Evolutionary conservation across 345 rosid species (phyloP).

Genomic region (Murraya paniculata): DNA sequence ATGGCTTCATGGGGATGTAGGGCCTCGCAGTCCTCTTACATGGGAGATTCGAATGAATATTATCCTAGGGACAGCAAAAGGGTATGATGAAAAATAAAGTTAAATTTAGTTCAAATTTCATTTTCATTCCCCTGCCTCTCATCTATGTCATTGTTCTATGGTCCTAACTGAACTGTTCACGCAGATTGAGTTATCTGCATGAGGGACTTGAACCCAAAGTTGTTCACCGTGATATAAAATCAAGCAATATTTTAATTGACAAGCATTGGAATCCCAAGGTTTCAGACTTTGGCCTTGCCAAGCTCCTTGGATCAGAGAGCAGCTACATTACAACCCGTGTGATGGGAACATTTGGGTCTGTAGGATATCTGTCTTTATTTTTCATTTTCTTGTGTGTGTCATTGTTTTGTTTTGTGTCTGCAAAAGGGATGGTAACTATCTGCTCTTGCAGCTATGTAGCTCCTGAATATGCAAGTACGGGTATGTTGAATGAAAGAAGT

Average conservation of each 20-base stretch:
- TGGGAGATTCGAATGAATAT: slow-evolving; percentile 79
- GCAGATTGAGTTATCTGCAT: slow-evolving; percentile 78
- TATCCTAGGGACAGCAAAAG: slow-evolving; percentile 78
- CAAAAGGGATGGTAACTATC: not conserved
- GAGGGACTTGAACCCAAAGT: slow-evolving; percentile 98
- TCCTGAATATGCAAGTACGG: slow-evolving; percentile 95
- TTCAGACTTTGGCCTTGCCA: slow-evolving; percentile 95
- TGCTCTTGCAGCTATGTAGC: slow-evolving; percentile 71
- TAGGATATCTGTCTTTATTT: slow-evolving; percentile 8
- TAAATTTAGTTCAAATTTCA: not conserved
- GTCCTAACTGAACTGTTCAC: not conserved
- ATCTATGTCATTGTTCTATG: not conserved
- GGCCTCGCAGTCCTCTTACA: slow-evolving; percentile 64
- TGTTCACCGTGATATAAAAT: slow-evolving; percentile 88
- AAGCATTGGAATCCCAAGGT: slow-evolving; percentile 92
- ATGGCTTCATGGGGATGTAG: slow-evolving; percentile 84
- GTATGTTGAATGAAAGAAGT: slow-evolving; percentile 76
- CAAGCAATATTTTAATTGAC: slow-evolving; percentile 84
- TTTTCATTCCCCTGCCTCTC: not conserved
- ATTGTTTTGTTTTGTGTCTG: not conserved
- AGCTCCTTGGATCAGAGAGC: slow-evolving; percentile 67
- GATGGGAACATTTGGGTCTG: slow-evolving; percentile 97
- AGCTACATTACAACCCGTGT: slow-evolving; percentile 90
- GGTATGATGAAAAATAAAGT: slow-evolving; percentile 36
- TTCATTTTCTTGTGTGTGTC: not conserved